Evolutionary conservation across 1,139 yeast genomes (phyloP).

Genomic region (Sugiyamaella novakii): DNA sequence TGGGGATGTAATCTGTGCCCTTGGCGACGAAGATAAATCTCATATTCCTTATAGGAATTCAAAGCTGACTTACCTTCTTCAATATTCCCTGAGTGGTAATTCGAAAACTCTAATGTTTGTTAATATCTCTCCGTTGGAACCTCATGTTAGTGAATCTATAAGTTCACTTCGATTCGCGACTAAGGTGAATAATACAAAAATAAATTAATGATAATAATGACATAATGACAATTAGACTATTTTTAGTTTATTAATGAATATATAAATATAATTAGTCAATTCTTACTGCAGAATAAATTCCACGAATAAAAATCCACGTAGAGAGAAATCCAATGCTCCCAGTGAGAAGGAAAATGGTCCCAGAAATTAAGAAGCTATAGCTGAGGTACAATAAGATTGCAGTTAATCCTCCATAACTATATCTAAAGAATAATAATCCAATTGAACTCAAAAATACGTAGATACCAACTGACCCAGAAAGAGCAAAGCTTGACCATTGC

Average conservation of each 20-base stretch:
- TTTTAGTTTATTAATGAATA: slow-evolving; percentile 2
- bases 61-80: slow-evolving; percentile 74
- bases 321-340: slow-evolving; percentile 86
- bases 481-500: slow-evolving; percentile 92
- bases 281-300: slow-evolving; percentile 80
- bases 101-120: slow-evolving; percentile 95
- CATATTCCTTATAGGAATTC: slow-evolving; percentile 63
- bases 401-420: slow-evolving; percentile 73
- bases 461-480: slow-evolving; percentile 86
- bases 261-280: slow-evolving; percentile 54
- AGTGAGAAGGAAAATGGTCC: slow-evolving; percentile 74
- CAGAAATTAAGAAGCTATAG: slow-evolving; percentile 74
- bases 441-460: slow-evolving; percentile 84
- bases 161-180: slow-evolving; percentile 89
- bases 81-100: slow-evolving; percentile 80
- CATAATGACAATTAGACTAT: slow-evolving; percentile 1
- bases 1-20: slow-evolving; percentile 86
- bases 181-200: slow-evolving; percentile 49
- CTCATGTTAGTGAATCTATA: slow-evolving; percentile 72
- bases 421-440: slow-evolving; percentile 47
- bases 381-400: slow-evolving; percentile 81
- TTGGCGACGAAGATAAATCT: slow-evolving; percentile 46
- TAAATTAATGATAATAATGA: slow-evolving; percentile 21
- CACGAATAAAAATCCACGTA: slow-evolving; percentile 70
- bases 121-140: slow-evolving; percentile 69